A percentile compares a stretch with the other conserved stretches of the same genome.
phyloP scores from a whole-genome alignment of 78 protist genomes.

The Dictyostelium capitatum region DNA sequence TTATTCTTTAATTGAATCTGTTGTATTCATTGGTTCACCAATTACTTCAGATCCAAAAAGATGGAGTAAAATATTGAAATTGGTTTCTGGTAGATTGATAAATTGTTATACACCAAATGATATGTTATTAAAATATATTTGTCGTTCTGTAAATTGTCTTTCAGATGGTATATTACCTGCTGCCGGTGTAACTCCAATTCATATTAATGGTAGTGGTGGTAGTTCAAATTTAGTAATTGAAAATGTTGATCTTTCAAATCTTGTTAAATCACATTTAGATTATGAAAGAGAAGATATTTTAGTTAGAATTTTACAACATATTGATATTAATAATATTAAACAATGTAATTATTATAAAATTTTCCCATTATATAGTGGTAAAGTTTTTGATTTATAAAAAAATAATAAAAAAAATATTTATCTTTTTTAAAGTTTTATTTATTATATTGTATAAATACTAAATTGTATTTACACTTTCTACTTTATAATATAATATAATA shows the following conservation, averaged over 20 bases:
- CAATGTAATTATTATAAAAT: constrained; percentile 42
- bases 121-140: constrained; percentile 50
- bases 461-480: too few species aligned
- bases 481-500: too few species aligned
- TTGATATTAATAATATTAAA: constrained; percentile 25
- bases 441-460: too few species aligned
- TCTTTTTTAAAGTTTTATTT: too few species aligned
- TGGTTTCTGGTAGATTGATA: constrained; percentile 43
- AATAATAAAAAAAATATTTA: background rate
- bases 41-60: constrained; percentile 38
- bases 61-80: constrained; percentile 28
- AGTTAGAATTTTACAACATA: constrained; percentile 15
- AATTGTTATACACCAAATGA: constrained; percentile 59
- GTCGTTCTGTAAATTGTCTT: constrained; percentile 57
- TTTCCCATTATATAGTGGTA: constrained; percentile 53
- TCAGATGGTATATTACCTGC: constrained; percentile 57
- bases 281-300: constrained; percentile 45
- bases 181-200: constrained; percentile 52
- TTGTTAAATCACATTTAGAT: constrained; percentile 60
- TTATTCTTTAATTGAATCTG: constrained; percentile 47
- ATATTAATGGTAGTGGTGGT: constrained; percentile 9
- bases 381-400: constrained; percentile 42
- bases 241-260: constrained; percentile 63
- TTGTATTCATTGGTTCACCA: constrained; percentile 62
- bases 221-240: constrained; percentile 25